Evolutionary conservation across 2,329 filamentous ascomycete genomes (phyloP), one percentile per base, ranked within the genome.

Genomic region (Aureobasidium sp.): DNA sequence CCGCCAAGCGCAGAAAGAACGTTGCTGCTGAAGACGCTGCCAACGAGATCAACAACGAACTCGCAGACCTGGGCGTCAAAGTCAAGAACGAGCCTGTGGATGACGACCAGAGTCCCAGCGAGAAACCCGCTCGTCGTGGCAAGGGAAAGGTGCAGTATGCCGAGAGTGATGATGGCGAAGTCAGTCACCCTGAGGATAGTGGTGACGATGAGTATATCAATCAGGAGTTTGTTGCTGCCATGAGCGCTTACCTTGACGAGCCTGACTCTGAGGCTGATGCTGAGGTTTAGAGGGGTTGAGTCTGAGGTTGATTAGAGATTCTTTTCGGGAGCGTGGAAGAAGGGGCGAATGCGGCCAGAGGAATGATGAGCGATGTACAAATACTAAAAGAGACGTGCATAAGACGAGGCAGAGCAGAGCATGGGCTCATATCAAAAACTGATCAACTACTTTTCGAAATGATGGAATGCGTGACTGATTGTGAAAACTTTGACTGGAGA

Each of bases 51-150:
- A 29, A 82, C 76, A 82, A 84, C 15, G 51, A 55, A 14, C 8
- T 52, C 8, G 12, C 20, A 8, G 49, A 52, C 2, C 8, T 55
- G 88, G 42, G 81, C 79, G 68, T 87, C 82, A 64, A 80, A 80
- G 51, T 76, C 70, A 48, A 82, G 73, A 1, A 65, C 41, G 37
- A 77, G 74, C 4, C 79, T 77, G 2, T 81, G 68, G 39, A 77
- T 65, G 65, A 86, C 79, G 1, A 68, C 68, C 51, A 76, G 68
- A 80, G 83, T 86, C 7, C 59, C 55, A 5, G 72, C 67, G 0
- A 75, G 68, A 3, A 79, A 74, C 68, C 88, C 85, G 7, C 84
- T 73, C 1, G 62, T 61, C 2, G 68, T 67, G 84, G 84, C 22
- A 47, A 27, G 12, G 44, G 3, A 5, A 14, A 6, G 2, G 25